phyloP scores from a whole-genome alignment of 2,329 filamentous ascomycete species.

The Claviceps citrina region DNA sequence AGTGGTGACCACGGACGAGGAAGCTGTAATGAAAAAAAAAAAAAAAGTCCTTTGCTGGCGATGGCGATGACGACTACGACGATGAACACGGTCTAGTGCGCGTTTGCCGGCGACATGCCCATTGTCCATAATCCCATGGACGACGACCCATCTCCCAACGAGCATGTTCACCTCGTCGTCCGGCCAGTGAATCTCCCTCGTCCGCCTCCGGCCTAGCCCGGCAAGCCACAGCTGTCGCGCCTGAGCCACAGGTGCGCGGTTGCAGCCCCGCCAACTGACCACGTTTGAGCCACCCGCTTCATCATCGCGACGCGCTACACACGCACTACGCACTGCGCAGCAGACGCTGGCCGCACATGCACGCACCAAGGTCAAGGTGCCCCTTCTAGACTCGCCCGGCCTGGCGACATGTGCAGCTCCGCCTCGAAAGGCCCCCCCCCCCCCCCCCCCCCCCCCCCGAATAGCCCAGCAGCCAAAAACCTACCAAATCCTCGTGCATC shows the following conservation, averaged over 20 bases:
- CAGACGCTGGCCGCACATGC: too few species aligned
- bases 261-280: too few species aligned
- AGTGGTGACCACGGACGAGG: neutral
- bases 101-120: neutral
- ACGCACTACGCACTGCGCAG: too few species aligned
- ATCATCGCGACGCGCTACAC: too few species aligned
- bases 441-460: neutral
- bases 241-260: slow-evolving; percentile 1
- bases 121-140: too few species aligned
- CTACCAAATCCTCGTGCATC: slow-evolving; percentile 9
- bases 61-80: neutral
- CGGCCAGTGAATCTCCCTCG: too few species aligned
- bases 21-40: too few species aligned
- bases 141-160: too few species aligned
- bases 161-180: too few species aligned
- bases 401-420: neutral
- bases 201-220: too few species aligned
- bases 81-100: neutral
- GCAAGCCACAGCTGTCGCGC: neutral
- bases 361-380: too few species aligned
- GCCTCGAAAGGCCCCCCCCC: slow-evolving; percentile 1
- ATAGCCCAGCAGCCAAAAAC: slow-evolving; percentile 4
- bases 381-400: neutral
- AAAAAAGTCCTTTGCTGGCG: neutral
- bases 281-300: neutral